Evolutionary conservation across 345 rosid species (phyloP), one percentile per base, ranked within the genome.

Genomic region (Lumnitzera littorea): DNA sequence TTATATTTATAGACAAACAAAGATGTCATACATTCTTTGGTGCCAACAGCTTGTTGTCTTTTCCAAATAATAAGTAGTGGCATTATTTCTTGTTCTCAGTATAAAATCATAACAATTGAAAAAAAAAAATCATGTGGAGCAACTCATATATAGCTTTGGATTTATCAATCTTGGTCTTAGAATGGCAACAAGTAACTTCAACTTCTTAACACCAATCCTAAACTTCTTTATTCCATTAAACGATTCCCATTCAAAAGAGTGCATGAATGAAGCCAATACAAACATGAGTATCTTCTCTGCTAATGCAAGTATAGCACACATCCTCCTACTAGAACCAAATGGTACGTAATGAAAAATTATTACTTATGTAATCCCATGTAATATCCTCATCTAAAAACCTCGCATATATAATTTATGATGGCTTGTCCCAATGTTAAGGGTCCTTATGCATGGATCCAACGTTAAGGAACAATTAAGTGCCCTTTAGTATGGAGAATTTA

Each of bases 241-340:
- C 60, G 77, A 57, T 56, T 74, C 63, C 91, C 86, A 82, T n/a
- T 80, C 72, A 57, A 85, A 85, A 9, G 79, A 67, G 52, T 82
- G 91, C 70, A 80, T 41, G 9, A 78, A 60, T 0, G 81, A 70
- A 4, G 80, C 91, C 57, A 78, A 55, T 0, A 68, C 46, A 20
- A 60, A 74, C 51, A 62, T 62, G 0, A 80, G 46, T 71, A 76
- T 69, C 56, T 68, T 78, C 66, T 85, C 86, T 0, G 76, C 86
- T 62, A 82, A 62, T 25, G 82, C 69, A 15, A 78, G 55, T 12
- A 84, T 82, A 0, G 86, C 72, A 8, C 88, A 85, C 11, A 76
- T 58, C 62, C 88, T 82, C 56, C 81, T 70, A 10, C 78, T 79
- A 0, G 84, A 76, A 15, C 87, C 87, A 48, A 84, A 82, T 0